A percentile compares a stretch with the other conserved stretches of the same genome.
These are phyloP conservation scores for Sinapis alba DNA, from an alignment of 441 rosid genomes.

Conservation along the genomic window DNA sequence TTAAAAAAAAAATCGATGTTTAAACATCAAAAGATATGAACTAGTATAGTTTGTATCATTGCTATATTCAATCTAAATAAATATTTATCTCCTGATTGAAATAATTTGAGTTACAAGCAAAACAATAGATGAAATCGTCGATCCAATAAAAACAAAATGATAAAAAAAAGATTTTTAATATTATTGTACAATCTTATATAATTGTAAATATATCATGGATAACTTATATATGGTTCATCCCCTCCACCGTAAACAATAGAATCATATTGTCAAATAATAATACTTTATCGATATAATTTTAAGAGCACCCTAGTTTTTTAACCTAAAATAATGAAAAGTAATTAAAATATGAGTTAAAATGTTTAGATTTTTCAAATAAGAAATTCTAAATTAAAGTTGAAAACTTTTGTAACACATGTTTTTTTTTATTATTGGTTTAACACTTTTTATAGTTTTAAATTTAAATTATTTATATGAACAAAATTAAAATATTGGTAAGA, in stretches of 20 bases:
- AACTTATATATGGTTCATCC: background rate
- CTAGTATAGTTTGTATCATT: background rate
- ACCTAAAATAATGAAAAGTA: too few relatives aligned
- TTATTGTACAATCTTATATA: background rate
- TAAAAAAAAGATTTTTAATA: background rate
- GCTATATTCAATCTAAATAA: background rate
- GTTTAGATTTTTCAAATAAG: too few relatives aligned
- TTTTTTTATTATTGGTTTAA: too few relatives aligned
- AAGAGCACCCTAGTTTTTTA: too few relatives aligned
- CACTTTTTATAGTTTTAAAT: too few relatives aligned
- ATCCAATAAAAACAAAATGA: background rate
- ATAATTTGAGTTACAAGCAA: background rate
- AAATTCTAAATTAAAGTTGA: too few relatives aligned
- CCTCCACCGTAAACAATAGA: background rate
- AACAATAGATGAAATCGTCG: background rate
- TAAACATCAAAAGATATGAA: background rate
- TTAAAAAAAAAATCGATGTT: background rate
- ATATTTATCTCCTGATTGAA: background rate
- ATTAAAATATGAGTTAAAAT: too few relatives aligned
- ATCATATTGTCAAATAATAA: background rate
- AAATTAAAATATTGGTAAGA: too few relatives aligned
- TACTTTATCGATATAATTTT: too few relatives aligned
- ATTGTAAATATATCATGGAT: background rate
- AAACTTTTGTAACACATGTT: too few relatives aligned
- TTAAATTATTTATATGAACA: too few relatives aligned